Conservation (phyloP, 2,329 filamentous ascomycete species). For the Monilinia aucupariae region DNA sequence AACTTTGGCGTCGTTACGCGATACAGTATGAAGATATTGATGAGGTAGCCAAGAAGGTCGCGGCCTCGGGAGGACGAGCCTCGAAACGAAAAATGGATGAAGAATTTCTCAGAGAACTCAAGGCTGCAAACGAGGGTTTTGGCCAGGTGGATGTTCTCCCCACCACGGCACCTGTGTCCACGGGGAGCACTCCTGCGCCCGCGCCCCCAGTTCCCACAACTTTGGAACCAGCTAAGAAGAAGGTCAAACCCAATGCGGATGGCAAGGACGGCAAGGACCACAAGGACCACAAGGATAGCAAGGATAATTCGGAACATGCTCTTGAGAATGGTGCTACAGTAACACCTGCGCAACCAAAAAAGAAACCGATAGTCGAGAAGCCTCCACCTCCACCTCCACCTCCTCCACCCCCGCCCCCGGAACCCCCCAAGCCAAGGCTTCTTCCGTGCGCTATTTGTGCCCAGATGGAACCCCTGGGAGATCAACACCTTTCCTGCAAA, state of each 20-base stretch:
- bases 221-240: constrained; percentile 58
- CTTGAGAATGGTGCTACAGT: constrained; percentile 40
- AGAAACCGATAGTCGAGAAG: constrained; percentile 49
- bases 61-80: constrained; percentile 69
- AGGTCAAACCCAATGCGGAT: constrained; percentile 51
- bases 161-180: constrained; percentile 20
- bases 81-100: constrained; percentile 90
- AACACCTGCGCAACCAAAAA: constrained; percentile 38
- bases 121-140: constrained; percentile 58
- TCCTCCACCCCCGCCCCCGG: constrained; percentile 61
- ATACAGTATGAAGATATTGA: constrained; percentile 95
- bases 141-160: constrained; percentile 39
- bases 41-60: constrained; percentile 82
- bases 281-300: constrained; percentile 43
- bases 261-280: constrained; percentile 40
- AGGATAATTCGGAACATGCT: constrained; percentile 43
- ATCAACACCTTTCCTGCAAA: constrained; percentile 70
- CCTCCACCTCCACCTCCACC: constrained; percentile 49
- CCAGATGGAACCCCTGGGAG: constrained; percentile 63
- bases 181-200: constrained; percentile 28
- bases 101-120: constrained; percentile 72
- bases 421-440: constrained; percentile 70
- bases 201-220: constrained; percentile 26
- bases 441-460: constrained; percentile 84
- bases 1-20: constrained; percentile 91